Base-by-base conservation (phyloP, 2,329 filamentous ascomycete species). In the Leptographium radiaticola region DNA sequence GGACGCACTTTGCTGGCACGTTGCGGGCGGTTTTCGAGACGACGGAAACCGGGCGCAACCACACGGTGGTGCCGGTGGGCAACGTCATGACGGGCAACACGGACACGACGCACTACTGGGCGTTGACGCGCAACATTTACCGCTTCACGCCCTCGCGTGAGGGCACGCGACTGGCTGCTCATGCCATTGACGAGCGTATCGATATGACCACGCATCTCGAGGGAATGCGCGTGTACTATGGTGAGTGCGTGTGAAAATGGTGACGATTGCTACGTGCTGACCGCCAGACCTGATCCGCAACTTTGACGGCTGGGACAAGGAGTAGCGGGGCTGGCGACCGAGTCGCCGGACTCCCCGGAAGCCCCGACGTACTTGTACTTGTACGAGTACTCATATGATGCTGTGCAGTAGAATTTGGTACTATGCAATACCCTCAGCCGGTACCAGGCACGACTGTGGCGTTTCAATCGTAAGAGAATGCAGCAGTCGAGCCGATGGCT, bases 41-140 rank as follows among this genome's bases (percentile, higher is more conserved):
- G 15, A 55, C 49, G 8, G 50, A 42, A 2, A 16, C 49, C 4
- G 52, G 52, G 16, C 33, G 31, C 20, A 45, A 51, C 40, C 16
- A 31, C n/a, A 55, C 53, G 5, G 65, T 75, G 2, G 67, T 81
- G 5, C 73, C 82, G 0, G 73, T 79, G 0, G 75, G 76, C 0
- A 72, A 71, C 0, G 67, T 75, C n/a, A 70, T 71, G 65, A 70
- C 70, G 5, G 74, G 71, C 2, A 76, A 75, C 56, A 76, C 74
- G 0, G 74, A 76, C 58, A 75, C 72, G 0, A 61, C 67, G 38
- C 72, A 68, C 52, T 77, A 74, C 58, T 52, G 53, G 45, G 46
- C 65, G 9, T 57, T 75, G 56, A 71, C 68, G 1, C 63, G 60
- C 43, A 70, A 76, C 55, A 75, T 77, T 53, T 77, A 71, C 56